Conservation (phyloP, 192 early-diverging fungal species). For the Coemansia nantahalensis region DNA sequence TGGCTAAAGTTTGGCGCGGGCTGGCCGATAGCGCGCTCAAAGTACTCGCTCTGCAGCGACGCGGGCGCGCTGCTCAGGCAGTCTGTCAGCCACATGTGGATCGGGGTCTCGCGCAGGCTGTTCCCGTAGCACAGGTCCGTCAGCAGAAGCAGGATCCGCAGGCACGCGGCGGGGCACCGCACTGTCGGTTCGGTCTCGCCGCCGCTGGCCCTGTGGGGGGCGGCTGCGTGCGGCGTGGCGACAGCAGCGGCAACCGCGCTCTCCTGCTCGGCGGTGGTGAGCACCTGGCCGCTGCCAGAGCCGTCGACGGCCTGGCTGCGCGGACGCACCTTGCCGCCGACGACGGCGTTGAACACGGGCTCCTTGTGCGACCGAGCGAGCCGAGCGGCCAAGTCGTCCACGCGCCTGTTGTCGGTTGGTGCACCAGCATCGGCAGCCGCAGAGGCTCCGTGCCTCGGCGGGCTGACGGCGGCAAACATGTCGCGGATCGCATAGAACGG, state of each 20-base stretch:
- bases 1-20: slow-evolving; percentile 19
- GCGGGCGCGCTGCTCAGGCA: slow-evolving; percentile 26
- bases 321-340: slow-evolving; percentile 33
- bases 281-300: slow-evolving; percentile 5
- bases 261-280: slow-evolving; percentile 13
- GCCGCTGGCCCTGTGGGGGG: no score
- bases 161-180: slow-evolving; percentile 21
- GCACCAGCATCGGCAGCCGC: neutral
- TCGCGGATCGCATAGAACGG: slow-evolving; percentile 38
- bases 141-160: slow-evolving; percentile 31
- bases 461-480: slow-evolving; percentile 25
- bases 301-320: neutral
- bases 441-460: neutral
- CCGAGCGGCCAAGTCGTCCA: slow-evolving; percentile 5
- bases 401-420: neutral
- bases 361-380: slow-evolving; percentile 12
- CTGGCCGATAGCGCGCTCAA: slow-evolving; percentile 8
- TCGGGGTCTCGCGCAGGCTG: slow-evolving; percentile 38
- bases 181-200: slow-evolving; percentile 4
- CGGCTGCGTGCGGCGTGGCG: no score
- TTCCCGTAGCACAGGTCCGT: slow-evolving; percentile 38
- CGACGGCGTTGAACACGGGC: slow-evolving; percentile 42
- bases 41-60: slow-evolving; percentile 18
- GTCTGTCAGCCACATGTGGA: slow-evolving; percentile 48
- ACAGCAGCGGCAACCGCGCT: no score